These are phyloP conservation scores for Rhynchosporium agropyri DNA, from an alignment of 2,329 filamentous ascomycete genomes.

Conservation along the genomic window DNA sequence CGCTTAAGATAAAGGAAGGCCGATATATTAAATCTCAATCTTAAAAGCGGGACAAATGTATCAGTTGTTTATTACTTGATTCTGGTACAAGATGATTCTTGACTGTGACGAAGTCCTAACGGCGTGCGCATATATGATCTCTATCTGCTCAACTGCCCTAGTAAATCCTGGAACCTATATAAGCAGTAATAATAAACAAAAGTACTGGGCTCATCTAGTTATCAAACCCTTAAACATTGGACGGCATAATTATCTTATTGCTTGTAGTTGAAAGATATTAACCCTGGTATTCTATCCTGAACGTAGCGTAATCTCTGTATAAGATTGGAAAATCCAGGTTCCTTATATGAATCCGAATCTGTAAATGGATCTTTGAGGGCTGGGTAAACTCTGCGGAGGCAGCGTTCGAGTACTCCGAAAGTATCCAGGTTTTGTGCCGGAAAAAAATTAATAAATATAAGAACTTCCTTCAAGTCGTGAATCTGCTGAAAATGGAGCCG, in stretches of 20 bases:
- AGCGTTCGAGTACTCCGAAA: conserved; percentile 7
- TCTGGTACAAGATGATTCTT: conserved; percentile 4
- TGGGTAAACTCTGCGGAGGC: conserved; percentile 6
- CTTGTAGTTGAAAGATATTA: conserved; percentile 1
- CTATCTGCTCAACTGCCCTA: neutral
- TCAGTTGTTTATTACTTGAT: conserved; percentile 1
- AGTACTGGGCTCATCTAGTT: neutral
- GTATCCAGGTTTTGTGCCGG: conserved; percentile 9
- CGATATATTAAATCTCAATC: neutral
- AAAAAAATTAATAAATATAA: conserved; percentile 10
- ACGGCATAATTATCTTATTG: neutral
- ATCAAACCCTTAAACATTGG: neutral
- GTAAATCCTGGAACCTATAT: neutral
- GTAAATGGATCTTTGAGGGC: conserved; percentile 6
- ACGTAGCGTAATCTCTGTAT: conserved; percentile 12
- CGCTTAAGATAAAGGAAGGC: conserved; percentile 2
- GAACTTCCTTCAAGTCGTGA: conserved; percentile 11
- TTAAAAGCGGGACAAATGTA: neutral
- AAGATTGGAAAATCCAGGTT: conserved; percentile 7
- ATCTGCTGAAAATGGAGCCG: conserved; percentile 2
- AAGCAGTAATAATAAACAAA: neutral
- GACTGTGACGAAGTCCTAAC: neutral
- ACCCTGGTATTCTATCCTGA: conserved; percentile 10
- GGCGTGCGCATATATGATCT: neutral
- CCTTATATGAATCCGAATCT: conserved; percentile 4